Evolutionary conservation across 208 protist genomes (phyloP).

Genomic region (Trypanosoma mega): DNA sequence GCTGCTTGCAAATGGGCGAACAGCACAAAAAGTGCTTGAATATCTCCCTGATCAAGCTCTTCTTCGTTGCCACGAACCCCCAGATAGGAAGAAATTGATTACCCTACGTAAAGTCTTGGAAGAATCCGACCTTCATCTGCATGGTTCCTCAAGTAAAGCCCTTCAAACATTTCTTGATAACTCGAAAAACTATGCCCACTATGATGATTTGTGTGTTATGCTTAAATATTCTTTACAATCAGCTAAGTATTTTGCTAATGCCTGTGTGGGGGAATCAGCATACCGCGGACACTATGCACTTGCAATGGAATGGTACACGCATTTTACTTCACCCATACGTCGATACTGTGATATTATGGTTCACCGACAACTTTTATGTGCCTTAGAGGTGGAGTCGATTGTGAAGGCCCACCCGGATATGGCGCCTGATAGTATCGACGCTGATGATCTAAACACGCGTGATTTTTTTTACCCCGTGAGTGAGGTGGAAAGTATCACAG

Average conservation of each 20-base stretch:
- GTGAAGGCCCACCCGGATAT: slow-evolving; percentile 35
- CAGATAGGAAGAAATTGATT: slow-evolving; percentile 38
- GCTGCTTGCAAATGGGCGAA: slow-evolving; percentile 87
- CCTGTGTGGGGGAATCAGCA: slow-evolving; percentile 23
- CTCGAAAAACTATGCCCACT: slow-evolving; percentile 25
- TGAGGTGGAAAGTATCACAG: slow-evolving; percentile 59
- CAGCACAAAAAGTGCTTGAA: slow-evolving; percentile 85
- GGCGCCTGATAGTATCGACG: slow-evolving; percentile 34
- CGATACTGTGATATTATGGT: slow-evolving; percentile 93
- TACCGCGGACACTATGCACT: slow-evolving; percentile 88
- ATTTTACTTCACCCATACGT: slow-evolving; percentile 95
- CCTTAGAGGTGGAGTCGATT: slow-evolving; percentile 71
- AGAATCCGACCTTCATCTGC: slow-evolving; percentile 31
- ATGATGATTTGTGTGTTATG: slow-evolving; percentile 54
- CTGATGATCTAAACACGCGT: slow-evolving; percentile 32
- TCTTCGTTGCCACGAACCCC: slow-evolving; percentile 76
- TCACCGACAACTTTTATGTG: slow-evolving; percentile 85
- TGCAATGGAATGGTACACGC: slow-evolving; percentile 87
- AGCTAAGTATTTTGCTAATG: slow-evolving; percentile 84
- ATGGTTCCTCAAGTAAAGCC: slow-evolving; percentile 39
- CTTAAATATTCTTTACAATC: slow-evolving; percentile 73
- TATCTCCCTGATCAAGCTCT: slow-evolving; percentile 79
- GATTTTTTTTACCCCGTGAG: slow-evolving; percentile 44
- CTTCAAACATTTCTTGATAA: slow-evolving; percentile 52
- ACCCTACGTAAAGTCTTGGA: slow-evolving; percentile 30